These are phyloP conservation scores for Fraxinus americana DNA, from an alignment of 257 asterid species.

Conservation along the genomic window DNA sequence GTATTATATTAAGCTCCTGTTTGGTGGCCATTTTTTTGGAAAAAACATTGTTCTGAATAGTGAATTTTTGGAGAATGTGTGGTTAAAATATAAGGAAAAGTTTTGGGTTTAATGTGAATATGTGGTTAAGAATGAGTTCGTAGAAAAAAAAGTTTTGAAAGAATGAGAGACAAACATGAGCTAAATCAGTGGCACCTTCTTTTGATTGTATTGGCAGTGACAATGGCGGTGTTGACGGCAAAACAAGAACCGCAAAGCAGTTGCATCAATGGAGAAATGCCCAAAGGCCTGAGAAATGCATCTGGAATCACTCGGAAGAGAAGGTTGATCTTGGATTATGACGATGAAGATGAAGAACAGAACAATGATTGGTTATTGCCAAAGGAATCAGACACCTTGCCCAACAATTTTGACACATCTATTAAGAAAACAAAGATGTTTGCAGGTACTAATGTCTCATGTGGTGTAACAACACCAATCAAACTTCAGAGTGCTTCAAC, in stretches of 20 bases:
- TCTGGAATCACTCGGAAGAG: slow-evolving; percentile 41
- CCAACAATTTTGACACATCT: slow-evolving; percentile 6
- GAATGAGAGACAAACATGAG: no score
- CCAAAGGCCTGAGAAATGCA: slow-evolving; percentile 31
- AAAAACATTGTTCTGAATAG: no score
- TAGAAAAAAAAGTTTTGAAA: no score
- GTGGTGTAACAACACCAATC: slow-evolving; percentile 22
- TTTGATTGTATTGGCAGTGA: slow-evolving; percentile 28
- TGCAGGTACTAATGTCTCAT: slow-evolving; percentile 20
- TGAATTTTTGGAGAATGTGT: no score
- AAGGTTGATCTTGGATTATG: slow-evolving; percentile 39
- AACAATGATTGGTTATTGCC: slow-evolving; percentile 21
- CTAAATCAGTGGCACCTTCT: background rate
- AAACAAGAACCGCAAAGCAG: slow-evolving; percentile 40
- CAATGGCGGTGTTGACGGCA: slow-evolving; percentile 49
- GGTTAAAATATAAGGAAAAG: no score
- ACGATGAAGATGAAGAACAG: slow-evolving; percentile 50
- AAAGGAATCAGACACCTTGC: slow-evolving; percentile 7
- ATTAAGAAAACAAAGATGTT: slow-evolving; percentile 15
- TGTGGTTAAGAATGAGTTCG: no score
- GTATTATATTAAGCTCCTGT: background rate
- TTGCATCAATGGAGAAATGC: slow-evolving; percentile 14
- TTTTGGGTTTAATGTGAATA: no score
- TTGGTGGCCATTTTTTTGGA: no score
- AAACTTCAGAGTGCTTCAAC: slow-evolving; percentile 24